Evolutionary conservation across 345 rosid genomes (phyloP).

Genomic region (Sisymbrium altissimum): DNA sequence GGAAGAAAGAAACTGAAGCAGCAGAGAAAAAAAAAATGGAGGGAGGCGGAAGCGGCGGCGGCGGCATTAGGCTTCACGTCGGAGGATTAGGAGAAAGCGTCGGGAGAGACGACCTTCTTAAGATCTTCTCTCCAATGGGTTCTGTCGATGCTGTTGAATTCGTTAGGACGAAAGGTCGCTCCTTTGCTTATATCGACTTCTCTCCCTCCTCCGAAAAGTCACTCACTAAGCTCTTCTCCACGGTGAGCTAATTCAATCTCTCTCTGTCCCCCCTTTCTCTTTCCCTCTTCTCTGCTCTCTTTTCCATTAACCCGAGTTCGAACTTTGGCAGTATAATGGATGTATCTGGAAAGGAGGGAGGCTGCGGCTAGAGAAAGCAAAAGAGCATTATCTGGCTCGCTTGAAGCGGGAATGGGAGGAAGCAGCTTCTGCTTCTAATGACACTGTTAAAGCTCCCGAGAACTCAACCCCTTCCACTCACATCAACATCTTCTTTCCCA

Average conservation of each 20-base stretch:
- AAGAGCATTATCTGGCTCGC: constrained; percentile 67
- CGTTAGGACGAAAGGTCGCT: constrained; percentile 78
- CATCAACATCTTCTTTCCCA: constrained; percentile 67
- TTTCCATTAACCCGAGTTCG: not conserved
- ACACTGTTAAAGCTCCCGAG: constrained; percentile 12
- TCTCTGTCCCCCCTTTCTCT: not conserved
- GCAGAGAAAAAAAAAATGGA: constrained; percentile 9
- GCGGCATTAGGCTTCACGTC: constrained; percentile 52
- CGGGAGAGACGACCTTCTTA: constrained; percentile 53
- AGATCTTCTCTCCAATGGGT: constrained; percentile 57
- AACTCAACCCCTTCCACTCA: constrained; percentile 33
- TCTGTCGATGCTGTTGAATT: constrained; percentile 49
- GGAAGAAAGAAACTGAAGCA: not conserved
- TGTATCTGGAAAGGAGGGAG: constrained; percentile 90
- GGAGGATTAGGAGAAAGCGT: constrained; percentile 85
- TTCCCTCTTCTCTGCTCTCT: not conserved
- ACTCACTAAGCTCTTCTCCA: constrained; percentile 75
- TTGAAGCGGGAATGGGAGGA: constrained; percentile 72
- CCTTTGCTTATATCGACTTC: constrained; percentile 84
- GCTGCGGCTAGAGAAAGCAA: constrained; percentile 83
- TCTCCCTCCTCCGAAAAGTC: constrained; percentile 53
- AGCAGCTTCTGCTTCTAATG: constrained; percentile 18
- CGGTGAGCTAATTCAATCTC: constrained; percentile 38
- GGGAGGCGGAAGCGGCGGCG: constrained; percentile 4
- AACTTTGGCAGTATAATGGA: constrained; percentile 68